Evolutionary conservation across 257 asterid species (phyloP), one percentile per base, ranked within the genome.

Genomic region (Avicennia marina): DNA sequence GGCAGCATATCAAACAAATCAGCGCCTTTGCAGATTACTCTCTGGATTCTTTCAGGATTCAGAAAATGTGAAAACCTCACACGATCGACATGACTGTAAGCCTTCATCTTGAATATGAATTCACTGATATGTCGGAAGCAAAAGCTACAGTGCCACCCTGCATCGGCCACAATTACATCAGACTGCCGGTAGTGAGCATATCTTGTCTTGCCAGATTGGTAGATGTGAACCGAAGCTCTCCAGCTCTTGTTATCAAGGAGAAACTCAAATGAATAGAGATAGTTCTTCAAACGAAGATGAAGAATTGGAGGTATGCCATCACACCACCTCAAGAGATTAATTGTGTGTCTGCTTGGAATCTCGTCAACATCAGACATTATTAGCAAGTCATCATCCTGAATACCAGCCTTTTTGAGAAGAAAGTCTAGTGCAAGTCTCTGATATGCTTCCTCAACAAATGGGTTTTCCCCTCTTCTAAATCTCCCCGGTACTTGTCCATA

Each of bases 101-200:
- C 95, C 68, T 89, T 89, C 95, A 89, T 89, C 82, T 89, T 89
- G 82, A 86, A 89, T 47, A 73, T 72, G 42, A 89, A 89, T 15
- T 89, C 97, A 21, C 75, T 83, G 36, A 86, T 78, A 2, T 11
- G 75, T 6, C 91, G 75, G 54, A 89, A 89, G 71, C 97, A 89
- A 64, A 89, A 89, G 89, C 97, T 89, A 15, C 97, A 89, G 60
- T 89, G 97, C 97, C 97, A 89, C 39, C 97, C 97, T 0, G 97
- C 82, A 46, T 86, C 95, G 0, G 82, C 89, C 75, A 89, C 80
- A 58, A 89, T 73, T 24, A 60, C 72, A 16, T 86, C 87, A 0
- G 91, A 74, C 64, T 78, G 97, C 13, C 97, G 71, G 48, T 83
- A 89, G 62, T 89, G 95, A 0, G 86, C 97, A 24, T 89, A 89